Conservation (phyloP, 257 asterid species). For the Verbascum thapsus region DNA sequence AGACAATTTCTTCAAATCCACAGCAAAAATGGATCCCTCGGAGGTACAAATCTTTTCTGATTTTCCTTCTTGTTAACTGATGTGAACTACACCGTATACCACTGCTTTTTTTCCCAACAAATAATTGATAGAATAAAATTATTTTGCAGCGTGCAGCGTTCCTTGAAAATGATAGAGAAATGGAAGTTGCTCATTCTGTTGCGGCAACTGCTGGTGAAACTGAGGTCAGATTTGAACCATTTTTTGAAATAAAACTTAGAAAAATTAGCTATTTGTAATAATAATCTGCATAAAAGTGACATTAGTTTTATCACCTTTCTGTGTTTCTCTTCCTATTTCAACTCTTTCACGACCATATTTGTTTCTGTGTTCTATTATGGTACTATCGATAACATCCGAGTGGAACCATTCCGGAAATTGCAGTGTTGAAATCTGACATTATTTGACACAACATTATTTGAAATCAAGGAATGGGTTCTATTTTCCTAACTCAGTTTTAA, state of each 20-base stretch:
- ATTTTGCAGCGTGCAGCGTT: slow-evolving; percentile 76
- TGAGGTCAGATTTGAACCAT: slow-evolving; percentile 58
- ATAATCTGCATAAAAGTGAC: not conserved
- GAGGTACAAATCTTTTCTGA: slow-evolving; percentile 51
- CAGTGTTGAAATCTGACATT: no score
- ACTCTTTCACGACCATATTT: no score
- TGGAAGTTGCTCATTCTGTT: slow-evolving; percentile 95
- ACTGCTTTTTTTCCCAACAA: slow-evolving; percentile 23
- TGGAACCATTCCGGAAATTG: no score
- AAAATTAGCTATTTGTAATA: not conserved
- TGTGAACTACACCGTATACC: not conserved
- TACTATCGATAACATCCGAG: no score
- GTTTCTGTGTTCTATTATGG: no score
- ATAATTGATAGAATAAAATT: slow-evolving; percentile 13
- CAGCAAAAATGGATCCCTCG: slow-evolving; percentile 70
- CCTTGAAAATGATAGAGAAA: slow-evolving; percentile 86
- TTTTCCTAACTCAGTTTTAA: not conserved
- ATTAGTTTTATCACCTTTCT: no score
- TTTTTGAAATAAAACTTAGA: slow-evolving; percentile 8
- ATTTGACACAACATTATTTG: no score
- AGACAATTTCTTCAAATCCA: slow-evolving; percentile 79
- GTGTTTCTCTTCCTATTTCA: no score
- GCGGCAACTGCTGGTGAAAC: slow-evolving; percentile 97
- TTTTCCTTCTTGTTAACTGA: not conserved
- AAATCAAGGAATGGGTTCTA: no score